Evolutionary conservation across 768 basidiomycete species (phyloP).

Genomic region (Podaxis sp.): DNA sequence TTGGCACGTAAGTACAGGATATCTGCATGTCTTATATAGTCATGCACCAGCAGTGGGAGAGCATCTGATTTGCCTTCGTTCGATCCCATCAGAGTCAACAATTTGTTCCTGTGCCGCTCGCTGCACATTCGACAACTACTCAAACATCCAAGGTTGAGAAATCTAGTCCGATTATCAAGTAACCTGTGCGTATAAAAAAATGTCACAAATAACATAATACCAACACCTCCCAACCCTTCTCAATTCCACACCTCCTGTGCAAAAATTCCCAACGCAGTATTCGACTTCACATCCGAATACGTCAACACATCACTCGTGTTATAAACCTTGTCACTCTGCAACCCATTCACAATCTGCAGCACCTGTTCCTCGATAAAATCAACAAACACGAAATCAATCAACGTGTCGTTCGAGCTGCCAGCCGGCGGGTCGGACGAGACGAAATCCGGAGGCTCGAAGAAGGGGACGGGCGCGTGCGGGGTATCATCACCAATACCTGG

Average conservation of each 20-base stretch:
- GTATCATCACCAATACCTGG: conserved; percentile 77
- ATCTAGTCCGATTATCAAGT: too few species aligned
- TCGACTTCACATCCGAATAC: conserved; percentile 53
- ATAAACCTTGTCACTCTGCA: conserved; percentile 51
- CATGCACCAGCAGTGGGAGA: too few species aligned
- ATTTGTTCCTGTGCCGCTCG: too few species aligned
- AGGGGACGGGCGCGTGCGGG: conserved; percentile 58
- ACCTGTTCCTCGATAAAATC: conserved; percentile 61
- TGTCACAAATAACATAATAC: too few species aligned
- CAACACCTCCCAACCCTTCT: not conserved
- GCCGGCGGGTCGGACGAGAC: conserved; percentile 54
- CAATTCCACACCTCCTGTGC: conserved; percentile 49
- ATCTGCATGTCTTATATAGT: too few species aligned
- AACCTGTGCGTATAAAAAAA: too few species aligned
- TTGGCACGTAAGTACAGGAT: too few species aligned
- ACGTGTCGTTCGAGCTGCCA: conserved; percentile 40
- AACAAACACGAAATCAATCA: conserved; percentile 74
- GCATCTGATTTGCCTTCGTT: too few species aligned
- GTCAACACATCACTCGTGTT: conserved; percentile 46
- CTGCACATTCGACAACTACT: too few species aligned
- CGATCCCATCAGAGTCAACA: too few species aligned
- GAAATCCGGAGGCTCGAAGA: conserved; percentile 53
- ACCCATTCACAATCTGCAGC: conserved; percentile 50
- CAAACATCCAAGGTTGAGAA: too few species aligned
- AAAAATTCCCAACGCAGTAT: conserved; percentile 54